These are phyloP conservation scores for Aspergillus steynii DNA, from an alignment of 495 filamentous ascomycete species.

Conservation along the genomic window DNA sequence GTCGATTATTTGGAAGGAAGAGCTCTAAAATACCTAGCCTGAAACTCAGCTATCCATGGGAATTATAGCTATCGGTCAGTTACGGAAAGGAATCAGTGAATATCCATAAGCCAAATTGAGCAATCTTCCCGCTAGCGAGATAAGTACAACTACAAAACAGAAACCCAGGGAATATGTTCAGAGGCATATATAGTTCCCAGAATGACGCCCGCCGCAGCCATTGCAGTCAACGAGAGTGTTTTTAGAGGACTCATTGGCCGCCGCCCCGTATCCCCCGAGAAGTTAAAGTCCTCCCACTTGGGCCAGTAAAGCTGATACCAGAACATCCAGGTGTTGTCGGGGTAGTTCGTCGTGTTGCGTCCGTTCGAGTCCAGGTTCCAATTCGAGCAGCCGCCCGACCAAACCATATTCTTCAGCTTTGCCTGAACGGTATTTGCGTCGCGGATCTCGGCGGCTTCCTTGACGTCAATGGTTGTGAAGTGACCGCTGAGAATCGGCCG, in stretches of 20 bases:
- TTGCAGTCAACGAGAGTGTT: not conserved
- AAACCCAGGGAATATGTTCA: no score
- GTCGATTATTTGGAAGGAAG: no score
- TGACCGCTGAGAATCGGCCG: slow-evolving; percentile 6
- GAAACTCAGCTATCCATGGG: no score
- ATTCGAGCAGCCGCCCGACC: not conserved
- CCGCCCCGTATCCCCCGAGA: not conserved
- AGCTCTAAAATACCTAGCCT: no score
- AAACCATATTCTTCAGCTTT: slow-evolving; percentile 22
- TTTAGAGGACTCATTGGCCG: not conserved
- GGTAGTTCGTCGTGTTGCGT: slow-evolving; percentile 4
- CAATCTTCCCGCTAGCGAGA: no score
- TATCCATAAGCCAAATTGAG: no score
- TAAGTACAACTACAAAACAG: no score
- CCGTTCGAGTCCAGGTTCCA: slow-evolving; percentile 8
- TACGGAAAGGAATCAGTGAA: no score
- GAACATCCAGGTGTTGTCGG: not conserved
- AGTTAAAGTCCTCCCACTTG: slow-evolving; percentile 3
- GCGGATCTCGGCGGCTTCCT: slow-evolving; percentile 45
- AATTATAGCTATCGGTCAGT: no score
- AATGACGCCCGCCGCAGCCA: not conserved
- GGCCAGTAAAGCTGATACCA: slow-evolving; percentile 5
- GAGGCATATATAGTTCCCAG: not conserved
- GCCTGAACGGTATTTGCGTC: slow-evolving; percentile 48
- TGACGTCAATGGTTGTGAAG: slow-evolving; percentile 28